These are phyloP conservation scores for Suillus fuscotomentosus DNA, from an alignment of 768 basidiomycete genomes.

Conservation along the genomic window DNA sequence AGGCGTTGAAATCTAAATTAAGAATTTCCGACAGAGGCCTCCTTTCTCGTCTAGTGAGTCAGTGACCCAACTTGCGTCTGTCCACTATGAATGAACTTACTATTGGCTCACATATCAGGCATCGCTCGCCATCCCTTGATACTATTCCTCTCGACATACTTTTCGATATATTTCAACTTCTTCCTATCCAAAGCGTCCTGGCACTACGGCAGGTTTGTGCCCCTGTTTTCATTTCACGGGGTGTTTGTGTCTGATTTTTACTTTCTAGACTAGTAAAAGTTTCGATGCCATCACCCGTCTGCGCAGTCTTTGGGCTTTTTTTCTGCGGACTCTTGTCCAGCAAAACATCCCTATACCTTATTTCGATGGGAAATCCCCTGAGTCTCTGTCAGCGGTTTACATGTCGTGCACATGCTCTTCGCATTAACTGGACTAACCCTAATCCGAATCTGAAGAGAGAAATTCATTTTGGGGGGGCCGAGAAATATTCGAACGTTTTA, in stretches of 20 bases:
- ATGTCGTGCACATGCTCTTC: slow-evolving; percentile 39
- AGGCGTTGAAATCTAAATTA: no score
- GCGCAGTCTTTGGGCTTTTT: slow-evolving; percentile 48
- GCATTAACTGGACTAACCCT: slow-evolving; percentile 48
- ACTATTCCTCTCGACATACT: slow-evolving; percentile 49
- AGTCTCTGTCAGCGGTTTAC: slow-evolving; percentile 39
- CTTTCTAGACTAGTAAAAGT: slow-evolving; percentile 43
- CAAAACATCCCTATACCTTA: slow-evolving; percentile 48
- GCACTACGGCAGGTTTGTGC: slow-evolving; percentile 45
- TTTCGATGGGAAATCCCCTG: slow-evolving; percentile 28
- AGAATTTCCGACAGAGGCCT: no score
- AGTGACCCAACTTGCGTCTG: neutral
- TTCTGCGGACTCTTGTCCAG: slow-evolving; percentile 42
- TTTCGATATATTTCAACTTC: slow-evolving; percentile 39
- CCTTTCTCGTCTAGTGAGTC: no score
- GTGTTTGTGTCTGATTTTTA: neutral
- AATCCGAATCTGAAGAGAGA: slow-evolving; percentile 32
- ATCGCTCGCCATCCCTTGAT: slow-evolving; percentile 10
- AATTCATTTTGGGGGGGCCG: slow-evolving; percentile 23
- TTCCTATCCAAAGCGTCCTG: slow-evolving; percentile 42
- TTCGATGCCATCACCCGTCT: slow-evolving; percentile 43
- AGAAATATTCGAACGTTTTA: slow-evolving; percentile 35
- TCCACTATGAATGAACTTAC: neutral
- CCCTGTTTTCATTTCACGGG: neutral
- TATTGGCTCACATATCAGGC: slow-evolving; percentile 3